A percentile compares a stretch with the other conserved stretches of the same genome.
These are phyloP conservation scores for Rhizophagus prolifer DNA, from an alignment of 192 early-diverging fungal genomes.

Conservation along the genomic window DNA sequence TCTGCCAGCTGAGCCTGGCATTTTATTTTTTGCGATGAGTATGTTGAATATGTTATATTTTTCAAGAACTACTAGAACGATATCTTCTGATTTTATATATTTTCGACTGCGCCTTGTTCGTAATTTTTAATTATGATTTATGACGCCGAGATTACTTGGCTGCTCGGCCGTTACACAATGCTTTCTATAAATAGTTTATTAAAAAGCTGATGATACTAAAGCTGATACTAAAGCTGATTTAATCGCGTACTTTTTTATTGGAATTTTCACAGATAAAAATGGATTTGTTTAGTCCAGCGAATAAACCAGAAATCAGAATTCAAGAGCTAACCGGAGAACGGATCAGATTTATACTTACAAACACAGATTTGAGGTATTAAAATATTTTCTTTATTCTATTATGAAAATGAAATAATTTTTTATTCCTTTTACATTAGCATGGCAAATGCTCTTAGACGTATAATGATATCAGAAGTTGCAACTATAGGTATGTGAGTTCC, in stretches of 20 bases:
- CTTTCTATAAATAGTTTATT: too few species aligned
- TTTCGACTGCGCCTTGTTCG: not conserved
- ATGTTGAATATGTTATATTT: too few species aligned
- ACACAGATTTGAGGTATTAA: conserved; percentile 76
- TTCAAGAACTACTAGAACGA: too few species aligned
- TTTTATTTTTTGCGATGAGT: conserved; percentile 6
- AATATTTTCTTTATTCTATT: conserved; percentile 2
- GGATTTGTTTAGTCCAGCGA: not conserved
- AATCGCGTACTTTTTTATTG: not conserved
- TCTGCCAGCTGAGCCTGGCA: conserved; percentile 43
- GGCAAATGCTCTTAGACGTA: conserved; percentile 88
- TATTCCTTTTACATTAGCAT: conserved; percentile 51
- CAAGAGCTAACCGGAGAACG: conserved; percentile 53
- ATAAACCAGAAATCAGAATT: conserved; percentile 56
- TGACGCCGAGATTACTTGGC: too few species aligned
- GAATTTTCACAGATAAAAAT: not conserved
- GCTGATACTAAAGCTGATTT: not conserved
- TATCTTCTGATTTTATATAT: not conserved
- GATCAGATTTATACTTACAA: conserved; percentile 81
- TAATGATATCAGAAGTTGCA: conserved; percentile 98
- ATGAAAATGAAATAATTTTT: not conserved
- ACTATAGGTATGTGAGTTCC: conserved; percentile 66
- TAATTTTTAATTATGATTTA: too few species aligned
- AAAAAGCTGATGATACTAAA: too few species aligned
- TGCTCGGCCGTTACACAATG: too few species aligned